Evolutionary conservation across 306 rosid species (phyloP).

Genomic region (Sphenostylis stenocarpa): DNA sequence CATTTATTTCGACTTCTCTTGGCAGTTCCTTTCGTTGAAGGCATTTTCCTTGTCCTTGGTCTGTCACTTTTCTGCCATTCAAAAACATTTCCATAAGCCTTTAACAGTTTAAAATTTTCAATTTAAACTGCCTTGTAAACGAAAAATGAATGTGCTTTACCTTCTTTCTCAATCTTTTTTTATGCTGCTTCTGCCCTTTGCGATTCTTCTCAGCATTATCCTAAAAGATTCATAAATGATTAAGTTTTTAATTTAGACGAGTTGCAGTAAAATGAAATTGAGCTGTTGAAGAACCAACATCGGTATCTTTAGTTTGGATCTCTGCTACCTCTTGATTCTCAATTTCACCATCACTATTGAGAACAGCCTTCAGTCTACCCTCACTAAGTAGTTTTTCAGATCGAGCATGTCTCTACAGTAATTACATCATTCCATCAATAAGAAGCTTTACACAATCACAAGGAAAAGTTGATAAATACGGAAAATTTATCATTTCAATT

Average conservation of each 20-base stretch:
- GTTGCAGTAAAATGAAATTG: background rate
- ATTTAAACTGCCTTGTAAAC: background rate
- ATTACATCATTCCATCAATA: conserved; percentile 16
- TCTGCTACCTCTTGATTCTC: conserved; percentile 62
- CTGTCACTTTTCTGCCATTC: conserved; percentile 52
- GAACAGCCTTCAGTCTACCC: conserved; percentile 74
- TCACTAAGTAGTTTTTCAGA: conserved; percentile 70
- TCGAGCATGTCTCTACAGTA: conserved; percentile 77
- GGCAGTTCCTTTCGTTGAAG: conserved; percentile 32
- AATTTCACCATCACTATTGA: conserved; percentile 77
- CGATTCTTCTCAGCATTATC: conserved; percentile 40
- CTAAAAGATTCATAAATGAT: conserved; percentile 32
- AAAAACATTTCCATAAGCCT: conserved; percentile 12
- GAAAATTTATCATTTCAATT: too few species aligned
- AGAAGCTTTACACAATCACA: background rate
- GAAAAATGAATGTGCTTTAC: conserved; percentile 37
- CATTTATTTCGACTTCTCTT: conserved; percentile 53
- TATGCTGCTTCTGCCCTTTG: conserved; percentile 37
- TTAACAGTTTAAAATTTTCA: background rate
- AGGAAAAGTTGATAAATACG: conserved; percentile 16
- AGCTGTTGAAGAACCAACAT: conserved; percentile 52
- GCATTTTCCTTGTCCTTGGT: conserved; percentile 27
- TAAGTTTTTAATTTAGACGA: background rate
- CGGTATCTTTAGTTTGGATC: conserved; percentile 39
- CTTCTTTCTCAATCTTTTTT: conserved; percentile 48